These are phyloP conservation scores for Daldinia decipiens DNA, from an alignment of 495 filamentous ascomycete species.

Conservation along the genomic window DNA sequence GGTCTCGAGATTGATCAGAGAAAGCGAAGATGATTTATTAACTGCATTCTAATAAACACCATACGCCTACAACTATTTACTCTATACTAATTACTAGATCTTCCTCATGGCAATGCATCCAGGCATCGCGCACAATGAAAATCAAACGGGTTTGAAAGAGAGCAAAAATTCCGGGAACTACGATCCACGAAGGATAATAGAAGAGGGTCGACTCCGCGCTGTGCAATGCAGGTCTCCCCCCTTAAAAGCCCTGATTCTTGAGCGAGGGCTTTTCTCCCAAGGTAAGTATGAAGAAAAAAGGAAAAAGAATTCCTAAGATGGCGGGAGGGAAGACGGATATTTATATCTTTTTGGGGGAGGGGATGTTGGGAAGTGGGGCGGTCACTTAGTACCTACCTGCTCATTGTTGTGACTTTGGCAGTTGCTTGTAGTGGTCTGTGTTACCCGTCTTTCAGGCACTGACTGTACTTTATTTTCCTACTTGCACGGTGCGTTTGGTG, in stretches of 20 bases:
- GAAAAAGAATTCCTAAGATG: slow-evolving; percentile 16
- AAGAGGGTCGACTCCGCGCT: slow-evolving; percentile 73
- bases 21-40: too few relatives aligned
- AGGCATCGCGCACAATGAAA: slow-evolving; percentile 30
- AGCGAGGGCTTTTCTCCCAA: slow-evolving; percentile 67
- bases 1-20: too few relatives aligned
- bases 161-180: slow-evolving; percentile 24
- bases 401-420: neutral
- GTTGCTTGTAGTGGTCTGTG: neutral
- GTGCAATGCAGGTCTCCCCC: slow-evolving; percentile 81
- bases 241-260: slow-evolving; percentile 68
- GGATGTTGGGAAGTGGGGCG: neutral
- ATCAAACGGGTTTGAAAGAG: neutral
- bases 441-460: too few relatives aligned
- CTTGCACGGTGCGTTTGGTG: neutral
- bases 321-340: slow-evolving; percentile 8
- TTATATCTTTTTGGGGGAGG: neutral
- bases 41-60: too few relatives aligned
- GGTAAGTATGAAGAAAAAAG: slow-evolving; percentile 73
- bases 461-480: too few relatives aligned
- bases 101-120: slow-evolving; percentile 31
- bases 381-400: neutral
- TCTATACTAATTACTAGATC: neutral
- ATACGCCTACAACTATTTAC: too few relatives aligned
- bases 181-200: slow-evolving; percentile 68